These are phyloP conservation scores for Madurella mycetomatis DNA, from an alignment of 2,329 filamentous ascomycete species.

Conservation along the genomic window DNA sequence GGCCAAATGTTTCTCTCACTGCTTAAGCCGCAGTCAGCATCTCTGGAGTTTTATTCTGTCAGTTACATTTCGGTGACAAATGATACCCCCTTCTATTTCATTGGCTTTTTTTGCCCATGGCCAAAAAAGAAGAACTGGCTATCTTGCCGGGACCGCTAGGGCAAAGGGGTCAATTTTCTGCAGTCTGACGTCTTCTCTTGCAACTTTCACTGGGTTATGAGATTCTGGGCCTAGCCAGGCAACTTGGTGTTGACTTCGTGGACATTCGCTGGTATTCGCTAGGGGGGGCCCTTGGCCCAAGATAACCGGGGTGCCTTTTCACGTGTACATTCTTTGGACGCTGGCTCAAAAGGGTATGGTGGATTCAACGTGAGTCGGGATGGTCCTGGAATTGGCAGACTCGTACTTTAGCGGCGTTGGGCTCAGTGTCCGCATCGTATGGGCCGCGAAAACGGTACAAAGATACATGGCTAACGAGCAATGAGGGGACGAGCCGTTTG, in stretches of 20 bases:
- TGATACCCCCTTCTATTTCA: slow-evolving; percentile 11
- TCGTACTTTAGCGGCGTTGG: neutral
- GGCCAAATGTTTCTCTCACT: neutral
- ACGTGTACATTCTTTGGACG: neutral
- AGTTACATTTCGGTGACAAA: neutral
- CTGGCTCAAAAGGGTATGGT: neutral
- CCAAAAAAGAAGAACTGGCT: neutral
- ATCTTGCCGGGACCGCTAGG: neutral
- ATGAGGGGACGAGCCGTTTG: neutral
- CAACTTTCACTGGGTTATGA: neutral
- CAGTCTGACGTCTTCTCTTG: neutral
- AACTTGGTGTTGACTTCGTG: neutral
- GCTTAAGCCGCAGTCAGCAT: neutral
- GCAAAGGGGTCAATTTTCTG: neutral
- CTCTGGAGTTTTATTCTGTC: neutral
- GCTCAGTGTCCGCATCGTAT: neutral
- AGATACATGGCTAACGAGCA: neutral
- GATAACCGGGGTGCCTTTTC: neutral
- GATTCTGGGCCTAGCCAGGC: neutral
- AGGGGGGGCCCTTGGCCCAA: neutral
- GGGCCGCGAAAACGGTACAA: neutral
- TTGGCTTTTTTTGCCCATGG: neutral
- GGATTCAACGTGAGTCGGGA: neutral
- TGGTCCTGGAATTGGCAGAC: neutral
- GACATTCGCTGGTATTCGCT: neutral